Evolutionary conservation across 2,329 filamentous ascomycete genomes (phyloP).

Genomic region (Triangularia verruculosa): DNA sequence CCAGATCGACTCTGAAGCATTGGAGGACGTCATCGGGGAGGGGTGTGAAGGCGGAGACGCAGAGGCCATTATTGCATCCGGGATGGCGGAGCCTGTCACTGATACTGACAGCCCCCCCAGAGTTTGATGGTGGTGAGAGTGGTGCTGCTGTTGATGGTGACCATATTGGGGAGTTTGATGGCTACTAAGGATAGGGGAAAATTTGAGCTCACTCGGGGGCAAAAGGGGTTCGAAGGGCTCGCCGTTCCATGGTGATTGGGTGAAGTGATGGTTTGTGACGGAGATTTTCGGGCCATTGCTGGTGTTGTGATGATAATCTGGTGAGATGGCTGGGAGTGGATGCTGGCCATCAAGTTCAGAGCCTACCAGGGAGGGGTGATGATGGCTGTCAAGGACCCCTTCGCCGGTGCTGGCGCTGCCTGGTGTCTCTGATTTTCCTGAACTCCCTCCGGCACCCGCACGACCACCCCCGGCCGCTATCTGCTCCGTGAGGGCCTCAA

Average conservation of each 20-base stretch:
- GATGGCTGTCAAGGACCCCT: neutral
- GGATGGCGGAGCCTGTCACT: neutral
- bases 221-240: neutral
- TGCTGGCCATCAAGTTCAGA: neutral
- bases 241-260: neutral
- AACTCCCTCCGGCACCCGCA: neutral
- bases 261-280: neutral
- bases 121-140: neutral
- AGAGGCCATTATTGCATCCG: neutral
- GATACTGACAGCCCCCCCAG: neutral
- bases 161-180: neutral
- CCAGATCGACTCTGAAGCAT: constrained; percentile 31
- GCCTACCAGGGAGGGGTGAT: neutral
- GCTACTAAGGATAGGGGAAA: neutral
- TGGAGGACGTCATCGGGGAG: neutral
- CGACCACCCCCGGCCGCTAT: neutral
- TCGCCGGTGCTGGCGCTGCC: neutral
- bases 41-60: neutral
- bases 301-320: neutral
- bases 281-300: neutral
- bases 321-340: neutral
- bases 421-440: neutral
- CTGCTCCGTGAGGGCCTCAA: constrained; percentile 46
- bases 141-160: neutral
- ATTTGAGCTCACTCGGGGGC: neutral